Evolutionary conservation across 1,139 yeast species (phyloP).

Genomic region (Suhomyces bokatorum): DNA sequence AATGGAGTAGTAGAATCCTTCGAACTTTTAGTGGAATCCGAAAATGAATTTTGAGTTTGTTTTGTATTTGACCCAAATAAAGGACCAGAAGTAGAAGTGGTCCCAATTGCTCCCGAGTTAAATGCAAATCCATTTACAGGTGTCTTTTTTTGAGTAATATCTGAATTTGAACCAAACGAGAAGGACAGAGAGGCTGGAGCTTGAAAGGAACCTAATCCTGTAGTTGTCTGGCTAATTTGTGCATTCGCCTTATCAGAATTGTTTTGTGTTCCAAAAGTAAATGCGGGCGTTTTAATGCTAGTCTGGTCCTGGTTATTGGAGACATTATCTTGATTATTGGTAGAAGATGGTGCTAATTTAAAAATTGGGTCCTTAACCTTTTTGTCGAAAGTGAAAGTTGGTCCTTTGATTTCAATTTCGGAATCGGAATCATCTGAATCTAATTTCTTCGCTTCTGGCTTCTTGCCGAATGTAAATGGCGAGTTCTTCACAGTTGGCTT

Average conservation of each 20-base stretch:
- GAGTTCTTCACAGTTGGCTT: slow-evolving; percentile 59
- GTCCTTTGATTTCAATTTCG: slow-evolving; percentile 64
- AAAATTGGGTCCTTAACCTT: slow-evolving; percentile 50
- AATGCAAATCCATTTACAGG: not conserved
- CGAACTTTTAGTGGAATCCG: not conserved
- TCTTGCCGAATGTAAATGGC: slow-evolving; percentile 58
- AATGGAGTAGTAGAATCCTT: slow-evolving; percentile 10
- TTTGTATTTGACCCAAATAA: not conserved
- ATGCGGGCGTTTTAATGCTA: no score
- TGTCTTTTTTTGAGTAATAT: not conserved
- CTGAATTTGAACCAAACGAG: not conserved
- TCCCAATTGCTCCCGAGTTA: not conserved
- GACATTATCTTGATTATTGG: not conserved
- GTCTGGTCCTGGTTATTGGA: no score
- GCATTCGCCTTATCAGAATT: no score
- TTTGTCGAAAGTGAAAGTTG: slow-evolving; percentile 56
- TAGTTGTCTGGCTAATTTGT: not conserved
- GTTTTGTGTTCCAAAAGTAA: no score
- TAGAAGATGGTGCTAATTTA: slow-evolving; percentile 31
- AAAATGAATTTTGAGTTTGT: not conserved
- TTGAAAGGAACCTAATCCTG: not conserved
- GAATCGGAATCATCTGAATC: slow-evolving; percentile 53
- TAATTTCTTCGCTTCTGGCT: slow-evolving; percentile 36
- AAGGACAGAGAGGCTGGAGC: not conserved
- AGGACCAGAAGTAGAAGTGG: not conserved